These are phyloP conservation scores for Erythrophleum fordii DNA, from an alignment of 306 rosid species.

Conservation along the genomic window DNA sequence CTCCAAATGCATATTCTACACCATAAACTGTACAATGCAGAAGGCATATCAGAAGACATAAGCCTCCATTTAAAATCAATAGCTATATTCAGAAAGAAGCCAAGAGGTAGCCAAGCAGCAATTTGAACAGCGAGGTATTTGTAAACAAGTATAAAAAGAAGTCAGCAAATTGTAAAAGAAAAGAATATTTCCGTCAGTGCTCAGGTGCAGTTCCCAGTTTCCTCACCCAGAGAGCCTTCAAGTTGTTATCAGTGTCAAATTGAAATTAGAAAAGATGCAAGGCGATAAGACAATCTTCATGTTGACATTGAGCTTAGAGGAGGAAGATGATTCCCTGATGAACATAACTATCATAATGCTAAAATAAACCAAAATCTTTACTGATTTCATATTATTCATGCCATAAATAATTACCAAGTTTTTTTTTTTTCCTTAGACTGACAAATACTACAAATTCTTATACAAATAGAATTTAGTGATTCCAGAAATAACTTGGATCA, in stretches of 20 bases:
- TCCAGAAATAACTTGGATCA: conserved; percentile 20
- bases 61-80: conserved; percentile 24
- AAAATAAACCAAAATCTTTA: not conserved
- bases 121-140: not conserved
- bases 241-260: not conserved
- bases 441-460: not conserved
- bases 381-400: not conserved
- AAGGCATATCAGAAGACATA: conserved; percentile 35
- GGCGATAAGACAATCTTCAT: not conserved
- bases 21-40: conserved; percentile 76
- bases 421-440: not conserved
- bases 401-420: not conserved
- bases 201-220: conserved; percentile 18
- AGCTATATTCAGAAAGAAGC: not conserved
- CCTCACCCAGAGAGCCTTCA: not conserved
- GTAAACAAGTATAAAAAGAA: conserved; percentile 7
- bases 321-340: not conserved
- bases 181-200: not conserved
- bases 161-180: not conserved
- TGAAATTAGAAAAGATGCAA: conserved; percentile 2
- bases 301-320: not conserved
- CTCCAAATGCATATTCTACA: conserved; percentile 96
- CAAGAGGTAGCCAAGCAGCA: not conserved
- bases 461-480: not conserved
- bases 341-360: not conserved